A percentile compares a stretch with the other conserved stretches of the same genome.
Evolutionary conservation across 2,329 filamentous ascomycete genomes (phyloP).

Genomic region (Trichophyton schoenleinii): DNA sequence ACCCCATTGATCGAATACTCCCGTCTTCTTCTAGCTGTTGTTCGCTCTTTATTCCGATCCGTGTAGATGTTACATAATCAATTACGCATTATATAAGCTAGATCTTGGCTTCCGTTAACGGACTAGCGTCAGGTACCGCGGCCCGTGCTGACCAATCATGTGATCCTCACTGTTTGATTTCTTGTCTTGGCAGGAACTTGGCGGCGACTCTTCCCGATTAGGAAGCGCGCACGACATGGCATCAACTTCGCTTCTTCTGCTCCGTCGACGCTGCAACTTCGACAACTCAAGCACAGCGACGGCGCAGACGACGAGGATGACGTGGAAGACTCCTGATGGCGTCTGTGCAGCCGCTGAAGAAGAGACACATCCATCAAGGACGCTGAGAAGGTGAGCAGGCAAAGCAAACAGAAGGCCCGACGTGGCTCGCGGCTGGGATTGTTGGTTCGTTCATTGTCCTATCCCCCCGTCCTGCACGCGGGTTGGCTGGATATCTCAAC

Average conservation of each 20-base stretch:
- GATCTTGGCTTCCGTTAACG: not conserved
- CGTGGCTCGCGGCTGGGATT: not conserved
- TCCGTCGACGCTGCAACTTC: not conserved
- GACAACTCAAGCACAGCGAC: not conserved
- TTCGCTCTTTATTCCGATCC: not conserved
- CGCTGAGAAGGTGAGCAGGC: not conserved
- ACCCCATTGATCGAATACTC: not conserved
- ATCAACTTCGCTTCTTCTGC: not conserved
- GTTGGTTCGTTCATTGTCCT: not conserved
- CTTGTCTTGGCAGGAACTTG: not conserved
- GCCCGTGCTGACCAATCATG: not conserved
- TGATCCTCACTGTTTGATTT: not conserved
- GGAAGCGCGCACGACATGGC: not conserved
- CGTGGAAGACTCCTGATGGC: not conserved
- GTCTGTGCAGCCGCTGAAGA: not conserved
- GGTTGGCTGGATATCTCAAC: not conserved
- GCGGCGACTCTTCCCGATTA: not conserved
- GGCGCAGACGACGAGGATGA: not conserved
- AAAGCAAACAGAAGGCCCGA: not conserved
- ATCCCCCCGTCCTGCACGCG: not conserved
- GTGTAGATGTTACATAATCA: not conserved
- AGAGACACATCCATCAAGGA: constrained; percentile 1
- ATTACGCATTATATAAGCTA: not conserved
- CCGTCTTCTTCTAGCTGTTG: not conserved
- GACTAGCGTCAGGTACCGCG: not conserved